Percentiles rank a stretch among this genome's conserved stretches.
phyloP scores from a whole-genome alignment of 2,329 filamentous ascomycete species.

The Clonostachys chloroleuca region DNA sequence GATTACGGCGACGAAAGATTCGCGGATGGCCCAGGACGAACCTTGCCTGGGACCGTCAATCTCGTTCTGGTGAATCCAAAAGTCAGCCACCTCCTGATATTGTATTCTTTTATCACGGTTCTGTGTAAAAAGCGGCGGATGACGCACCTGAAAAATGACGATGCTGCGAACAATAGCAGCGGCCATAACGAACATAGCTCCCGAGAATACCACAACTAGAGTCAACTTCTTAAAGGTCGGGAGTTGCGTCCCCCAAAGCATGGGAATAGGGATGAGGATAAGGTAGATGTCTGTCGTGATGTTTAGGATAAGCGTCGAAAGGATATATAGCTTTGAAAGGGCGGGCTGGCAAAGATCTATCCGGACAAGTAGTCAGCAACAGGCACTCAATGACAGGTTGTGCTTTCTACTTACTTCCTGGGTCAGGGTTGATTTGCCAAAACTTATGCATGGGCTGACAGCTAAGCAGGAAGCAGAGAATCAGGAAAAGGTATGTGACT shows the following conservation, averaged over 20 bases:
- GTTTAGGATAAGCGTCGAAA: conserved; percentile 21
- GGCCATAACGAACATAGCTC: conserved; percentile 50
- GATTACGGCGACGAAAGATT: conserved; percentile 31
- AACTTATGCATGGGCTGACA: no score
- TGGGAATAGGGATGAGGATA: conserved; percentile 33
- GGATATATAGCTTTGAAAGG: conserved; percentile 24
- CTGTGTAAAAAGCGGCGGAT: conserved; percentile 5
- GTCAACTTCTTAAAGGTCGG: conserved; percentile 43
- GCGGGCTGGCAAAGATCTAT: not conserved
- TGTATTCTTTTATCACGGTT: not conserved
- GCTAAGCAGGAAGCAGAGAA: no score
- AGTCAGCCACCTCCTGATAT: not conserved
- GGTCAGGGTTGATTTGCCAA: no score
- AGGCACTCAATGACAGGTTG: no score
- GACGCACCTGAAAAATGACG: conserved; percentile 27
- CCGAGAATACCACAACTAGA: conserved; percentile 48
- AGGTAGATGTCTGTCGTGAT: conserved; percentile 32
- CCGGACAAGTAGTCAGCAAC: no score
- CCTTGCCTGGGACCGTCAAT: not conserved
- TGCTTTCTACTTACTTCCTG: no score
- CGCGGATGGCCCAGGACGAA: conserved; percentile 5
- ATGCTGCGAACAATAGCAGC: conserved; percentile 49
- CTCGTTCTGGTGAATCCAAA: not conserved
- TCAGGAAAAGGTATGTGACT: no score
- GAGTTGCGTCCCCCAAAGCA: conserved; percentile 49